These are phyloP conservation scores for Aspergillus campestris DNA, from an alignment of 495 filamentous ascomycete species.

Conservation along the genomic window DNA sequence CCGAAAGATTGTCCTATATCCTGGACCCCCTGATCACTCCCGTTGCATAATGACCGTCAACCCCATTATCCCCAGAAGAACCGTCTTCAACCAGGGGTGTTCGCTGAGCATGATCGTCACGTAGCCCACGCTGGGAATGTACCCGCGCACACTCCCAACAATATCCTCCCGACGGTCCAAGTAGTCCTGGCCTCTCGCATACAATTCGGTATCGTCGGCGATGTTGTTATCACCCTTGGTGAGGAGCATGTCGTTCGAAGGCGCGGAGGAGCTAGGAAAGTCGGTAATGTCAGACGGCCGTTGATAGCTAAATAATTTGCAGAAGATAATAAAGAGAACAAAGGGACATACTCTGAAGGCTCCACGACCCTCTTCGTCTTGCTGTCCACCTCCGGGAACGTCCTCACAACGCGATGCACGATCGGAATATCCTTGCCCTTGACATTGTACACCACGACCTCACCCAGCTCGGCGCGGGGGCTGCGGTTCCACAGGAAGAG, in stretches of 20 bases:
- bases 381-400: slow-evolving; percentile 47
- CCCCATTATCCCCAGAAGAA: slow-evolving; percentile 89
- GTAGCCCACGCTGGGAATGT: slow-evolving; percentile 91
- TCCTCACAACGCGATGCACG: slow-evolving; percentile 77
- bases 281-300: neutral
- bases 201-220: slow-evolving; percentile 90
- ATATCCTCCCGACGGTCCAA: slow-evolving; percentile 79
- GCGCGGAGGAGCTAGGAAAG: slow-evolving; percentile 15
- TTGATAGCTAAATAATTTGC: slow-evolving; percentile 1
- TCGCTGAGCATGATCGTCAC: slow-evolving; percentile 96
- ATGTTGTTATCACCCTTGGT: slow-evolving; percentile 99
- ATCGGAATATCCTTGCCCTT: slow-evolving; percentile 79
- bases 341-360: slow-evolving; percentile 22
- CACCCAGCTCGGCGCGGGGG: slow-evolving; percentile 57
- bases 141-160: slow-evolving; percentile 89
- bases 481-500: slow-evolving; percentile 93
- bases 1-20: neutral
- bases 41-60: slow-evolving; percentile 87
- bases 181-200: slow-evolving; percentile 75
- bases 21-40: slow-evolving; percentile 43
- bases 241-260: slow-evolving; percentile 47
- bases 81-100: slow-evolving; percentile 95
- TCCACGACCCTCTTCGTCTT: slow-evolving; percentile 35
- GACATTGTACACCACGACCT: slow-evolving; percentile 87
- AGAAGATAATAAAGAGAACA: neutral